Conservation (phyloP, 495 filamentous ascomycete species). For the Aspergillus sclerotioniger region DNA sequence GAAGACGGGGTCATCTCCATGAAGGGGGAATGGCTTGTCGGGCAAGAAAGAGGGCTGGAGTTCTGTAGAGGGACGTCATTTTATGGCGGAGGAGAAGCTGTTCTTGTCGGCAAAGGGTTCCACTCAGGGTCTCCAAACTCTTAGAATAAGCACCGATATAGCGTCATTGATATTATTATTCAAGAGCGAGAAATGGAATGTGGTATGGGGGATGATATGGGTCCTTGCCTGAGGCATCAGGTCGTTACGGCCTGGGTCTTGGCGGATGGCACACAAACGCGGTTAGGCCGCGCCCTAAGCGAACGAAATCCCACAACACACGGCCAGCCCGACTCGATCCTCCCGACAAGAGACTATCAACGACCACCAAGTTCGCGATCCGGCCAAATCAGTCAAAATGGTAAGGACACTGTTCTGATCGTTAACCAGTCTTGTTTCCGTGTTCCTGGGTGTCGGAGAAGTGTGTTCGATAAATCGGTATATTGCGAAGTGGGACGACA, state of each 20-base stretch:
- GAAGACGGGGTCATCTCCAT: constrained; percentile 42
- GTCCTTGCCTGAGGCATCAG: constrained; percentile 24
- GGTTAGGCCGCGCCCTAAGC: constrained; percentile 46
- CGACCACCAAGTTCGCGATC: constrained; percentile 48
- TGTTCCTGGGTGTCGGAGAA: constrained; percentile 27
- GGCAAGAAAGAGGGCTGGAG: constrained; percentile 73
- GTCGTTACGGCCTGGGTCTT: constrained; percentile 13
- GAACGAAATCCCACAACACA: constrained; percentile 50
- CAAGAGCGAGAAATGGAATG: not conserved
- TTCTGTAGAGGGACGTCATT: constrained; percentile 68
- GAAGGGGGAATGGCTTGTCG: constrained; percentile 66
- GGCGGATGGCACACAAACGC: constrained; percentile 21
- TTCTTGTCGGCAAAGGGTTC: constrained; percentile 59
- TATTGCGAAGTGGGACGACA: not conserved
- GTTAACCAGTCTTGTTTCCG: constrained; percentile 7
- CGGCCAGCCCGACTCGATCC: constrained; percentile 36
- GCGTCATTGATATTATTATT: too few relatives aligned
- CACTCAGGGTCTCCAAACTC: constrained; percentile 4
- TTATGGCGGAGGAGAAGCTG: constrained; percentile 76
- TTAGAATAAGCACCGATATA: constrained; percentile 5
- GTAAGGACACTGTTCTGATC: constrained; percentile 41
- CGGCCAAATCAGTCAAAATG: constrained; percentile 58
- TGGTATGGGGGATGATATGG: not conserved
- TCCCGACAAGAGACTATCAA: constrained; percentile 50
- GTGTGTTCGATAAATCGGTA: constrained; percentile 12